Percentiles rank a stretch among this genome's conserved stretches.
phyloP scores from a whole-genome alignment of 495 filamentous ascomycete species.

The Trichoderma virens region DNA sequence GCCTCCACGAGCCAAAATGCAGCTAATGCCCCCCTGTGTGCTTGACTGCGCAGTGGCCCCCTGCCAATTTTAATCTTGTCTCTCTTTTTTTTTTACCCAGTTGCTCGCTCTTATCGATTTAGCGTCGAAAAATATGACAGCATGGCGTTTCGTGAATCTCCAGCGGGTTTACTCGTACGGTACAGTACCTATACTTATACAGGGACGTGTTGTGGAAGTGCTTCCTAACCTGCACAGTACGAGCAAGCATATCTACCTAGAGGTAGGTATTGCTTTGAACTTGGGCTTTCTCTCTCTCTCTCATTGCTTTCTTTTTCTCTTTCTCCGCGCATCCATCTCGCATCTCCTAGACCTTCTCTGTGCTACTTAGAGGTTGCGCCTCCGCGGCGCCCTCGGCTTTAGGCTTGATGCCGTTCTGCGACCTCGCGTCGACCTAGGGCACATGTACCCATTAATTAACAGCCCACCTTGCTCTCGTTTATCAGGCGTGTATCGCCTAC shows the following conservation, averaged over 20 bases:
- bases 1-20: conserved; percentile 1
- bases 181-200: neutral
- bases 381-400: neutral
- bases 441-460: neutral
- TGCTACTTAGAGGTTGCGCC: neutral
- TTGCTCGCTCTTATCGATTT: conserved; percentile 3
- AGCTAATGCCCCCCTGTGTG: conserved; percentile 3
- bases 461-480: neutral
- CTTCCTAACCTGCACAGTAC: neutral
- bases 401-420: neutral
- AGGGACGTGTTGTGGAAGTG: neutral
- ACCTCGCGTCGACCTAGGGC: neutral
- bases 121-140: neutral
- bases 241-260: too few species aligned
- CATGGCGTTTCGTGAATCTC: neutral
- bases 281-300: too few species aligned
- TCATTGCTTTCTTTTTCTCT: too few species aligned
- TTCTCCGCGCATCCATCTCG: too few species aligned
- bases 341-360: too few species aligned
- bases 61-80: neutral
- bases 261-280: neutral
- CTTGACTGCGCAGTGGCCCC: neutral
- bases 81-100: neutral
- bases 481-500: conserved; percentile 6
- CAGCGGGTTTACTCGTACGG: too few species aligned